A percentile compares a stretch with the other conserved stretches of the same genome.
These are phyloP conservation scores for Austroboletus eburneus DNA, from an alignment of 768 basidiomycete species.

Conservation along the genomic window DNA sequence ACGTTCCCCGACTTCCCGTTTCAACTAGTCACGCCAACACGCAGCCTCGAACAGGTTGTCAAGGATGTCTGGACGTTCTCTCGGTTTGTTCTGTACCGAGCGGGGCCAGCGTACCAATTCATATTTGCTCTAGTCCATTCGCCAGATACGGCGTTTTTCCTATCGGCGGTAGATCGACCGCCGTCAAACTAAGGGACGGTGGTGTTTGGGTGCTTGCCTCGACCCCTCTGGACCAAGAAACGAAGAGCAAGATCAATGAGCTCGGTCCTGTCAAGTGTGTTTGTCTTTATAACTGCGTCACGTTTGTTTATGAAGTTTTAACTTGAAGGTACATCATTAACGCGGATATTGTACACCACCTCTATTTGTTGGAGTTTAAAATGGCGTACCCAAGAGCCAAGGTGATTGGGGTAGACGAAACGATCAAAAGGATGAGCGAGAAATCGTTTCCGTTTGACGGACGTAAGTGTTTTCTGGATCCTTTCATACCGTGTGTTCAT, in stretches of 20 bases:
- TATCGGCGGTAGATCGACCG: constrained; percentile 81
- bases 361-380: constrained; percentile 62
- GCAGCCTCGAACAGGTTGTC: constrained; percentile 34
- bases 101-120: neutral
- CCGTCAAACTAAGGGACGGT: constrained; percentile 61
- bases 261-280: constrained; percentile 66
- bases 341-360: constrained; percentile 53
- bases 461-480: constrained; percentile 36
- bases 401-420: constrained; percentile 62
- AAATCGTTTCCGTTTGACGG: constrained; percentile 58
- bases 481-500: too few relatives aligned
- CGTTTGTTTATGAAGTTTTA: too few relatives aligned
- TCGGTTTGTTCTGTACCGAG: constrained; percentile 34
- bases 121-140: constrained; percentile 50
- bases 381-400: constrained; percentile 68
- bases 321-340: constrained; percentile 52
- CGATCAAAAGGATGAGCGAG: constrained; percentile 47
- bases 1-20: neutral
- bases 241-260: constrained; percentile 54
- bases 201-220: constrained; percentile 84
- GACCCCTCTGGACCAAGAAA: constrained; percentile 62
- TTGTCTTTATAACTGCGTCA: neutral
- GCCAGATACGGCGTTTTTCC: constrained; percentile 62
- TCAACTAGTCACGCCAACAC: constrained; percentile 1
- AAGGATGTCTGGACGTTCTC: constrained; percentile 66